Evolutionary conservation across 106 monocot genomes (phyloP).

Genomic region (Acanthochlamys bracteata): DNA sequence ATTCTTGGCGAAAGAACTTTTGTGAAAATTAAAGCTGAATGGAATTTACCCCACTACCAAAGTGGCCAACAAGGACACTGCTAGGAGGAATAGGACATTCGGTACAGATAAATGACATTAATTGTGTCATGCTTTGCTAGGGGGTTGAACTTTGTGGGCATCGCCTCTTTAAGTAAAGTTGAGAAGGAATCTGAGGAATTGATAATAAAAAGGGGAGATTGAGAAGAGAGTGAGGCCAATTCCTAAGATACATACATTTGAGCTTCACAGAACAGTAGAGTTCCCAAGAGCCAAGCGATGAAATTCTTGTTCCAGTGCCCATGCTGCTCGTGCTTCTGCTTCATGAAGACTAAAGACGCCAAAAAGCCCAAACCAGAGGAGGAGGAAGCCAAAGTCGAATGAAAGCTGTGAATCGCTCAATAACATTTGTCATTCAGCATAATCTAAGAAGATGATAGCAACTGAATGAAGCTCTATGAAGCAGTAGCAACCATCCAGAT

Average conservation of each 20-base stretch:
- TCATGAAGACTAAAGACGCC: constrained; percentile 27
- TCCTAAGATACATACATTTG: background rate
- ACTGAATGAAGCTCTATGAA: background rate
- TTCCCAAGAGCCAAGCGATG: constrained; percentile 5
- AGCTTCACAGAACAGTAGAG: background rate
- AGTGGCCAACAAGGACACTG: background rate
- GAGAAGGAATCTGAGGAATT: background rate
- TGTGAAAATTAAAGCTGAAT: background rate
- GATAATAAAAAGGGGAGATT: background rate
- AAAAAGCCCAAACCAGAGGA: constrained; percentile 17
- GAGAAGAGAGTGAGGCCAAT: background rate
- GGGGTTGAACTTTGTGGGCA: background rate
- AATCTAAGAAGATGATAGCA: background rate
- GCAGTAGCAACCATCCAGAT: background rate
- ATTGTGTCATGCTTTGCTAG: background rate
- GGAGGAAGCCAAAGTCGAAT: constrained; percentile 14
- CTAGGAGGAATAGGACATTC: background rate
- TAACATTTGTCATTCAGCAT: background rate
- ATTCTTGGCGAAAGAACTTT: background rate
- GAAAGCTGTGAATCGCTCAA: background rate
- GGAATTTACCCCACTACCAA: background rate
- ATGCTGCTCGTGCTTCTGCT: constrained; percentile 36
- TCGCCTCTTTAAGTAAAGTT: background rate
- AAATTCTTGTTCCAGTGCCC: constrained; percentile 33
- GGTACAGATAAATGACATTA: background rate